These are phyloP conservation scores for Podila epigama DNA, from an alignment of 192 early-diverging fungal species.

Conservation along the genomic window DNA sequence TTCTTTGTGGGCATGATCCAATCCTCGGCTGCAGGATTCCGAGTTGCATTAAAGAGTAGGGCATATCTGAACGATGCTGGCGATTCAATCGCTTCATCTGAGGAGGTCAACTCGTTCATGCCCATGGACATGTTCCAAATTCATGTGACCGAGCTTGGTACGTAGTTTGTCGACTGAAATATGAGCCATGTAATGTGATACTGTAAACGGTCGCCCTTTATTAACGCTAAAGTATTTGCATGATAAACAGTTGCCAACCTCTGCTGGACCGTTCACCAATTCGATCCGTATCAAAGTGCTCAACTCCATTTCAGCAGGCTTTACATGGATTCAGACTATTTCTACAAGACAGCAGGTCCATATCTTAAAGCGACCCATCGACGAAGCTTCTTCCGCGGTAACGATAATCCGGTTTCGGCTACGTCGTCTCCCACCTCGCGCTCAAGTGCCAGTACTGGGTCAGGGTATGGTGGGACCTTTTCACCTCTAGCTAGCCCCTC, in stretches of 20 bases:
- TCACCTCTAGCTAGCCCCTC: constrained; percentile 14
- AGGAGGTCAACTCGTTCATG: constrained; percentile 10
- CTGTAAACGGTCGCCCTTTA: too few relatives aligned
- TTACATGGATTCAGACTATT: constrained; percentile 26
- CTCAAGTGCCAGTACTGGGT: not conserved
- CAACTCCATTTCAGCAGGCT: constrained; percentile 29
- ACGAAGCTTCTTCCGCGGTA: not conserved
- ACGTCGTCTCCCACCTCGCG: not conserved
- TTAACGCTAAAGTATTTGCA: too few relatives aligned
- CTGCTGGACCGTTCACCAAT: constrained; percentile 18
- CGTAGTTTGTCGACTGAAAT: not conserved
- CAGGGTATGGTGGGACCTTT: not conserved
- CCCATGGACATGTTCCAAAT: constrained; percentile 20
- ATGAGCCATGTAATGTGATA: too few relatives aligned
- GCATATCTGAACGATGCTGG: constrained; percentile 13
- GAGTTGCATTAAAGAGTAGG: constrained; percentile 15
- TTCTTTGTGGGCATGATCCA: constrained; percentile 29
- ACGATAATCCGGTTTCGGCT: not conserved
- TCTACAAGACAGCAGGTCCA: constrained; percentile 9
- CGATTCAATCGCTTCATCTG: not conserved
- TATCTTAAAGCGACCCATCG: constrained; percentile 1
- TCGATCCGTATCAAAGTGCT: constrained; percentile 37
- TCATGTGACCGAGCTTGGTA: constrained; percentile 33
- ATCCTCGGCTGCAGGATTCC: constrained; percentile 7
- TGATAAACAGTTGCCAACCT: constrained; percentile 19